These are phyloP conservation scores for Pythium pectinolyticum DNA, from an alignment of 352 stramenopile species.

Conservation along the genomic window DNA sequence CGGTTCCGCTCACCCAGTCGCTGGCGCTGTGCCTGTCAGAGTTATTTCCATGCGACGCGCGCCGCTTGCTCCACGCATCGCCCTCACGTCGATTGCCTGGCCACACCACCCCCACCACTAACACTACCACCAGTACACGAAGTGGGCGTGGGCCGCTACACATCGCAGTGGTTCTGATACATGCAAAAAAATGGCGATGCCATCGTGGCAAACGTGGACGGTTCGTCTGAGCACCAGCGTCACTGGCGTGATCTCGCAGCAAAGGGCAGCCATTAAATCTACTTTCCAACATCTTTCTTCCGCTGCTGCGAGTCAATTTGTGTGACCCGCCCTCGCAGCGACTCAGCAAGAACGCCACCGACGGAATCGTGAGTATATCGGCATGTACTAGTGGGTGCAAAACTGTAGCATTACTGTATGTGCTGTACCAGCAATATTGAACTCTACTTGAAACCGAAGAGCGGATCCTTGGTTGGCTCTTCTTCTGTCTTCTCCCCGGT, in stretches of 20 bases:
- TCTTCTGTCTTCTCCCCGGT: background rate
- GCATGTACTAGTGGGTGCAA: too few relatives aligned
- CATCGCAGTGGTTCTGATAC: background rate
- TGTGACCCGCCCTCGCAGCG: background rate
- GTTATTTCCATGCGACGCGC: slow-evolving; percentile 65
- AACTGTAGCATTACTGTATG: too few relatives aligned
- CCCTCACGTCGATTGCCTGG: slow-evolving; percentile 12
- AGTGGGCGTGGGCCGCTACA: slow-evolving; percentile 8
- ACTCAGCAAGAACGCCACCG: background rate
- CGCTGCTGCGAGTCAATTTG: slow-evolving; percentile 30
- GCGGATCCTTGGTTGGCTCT: background rate
- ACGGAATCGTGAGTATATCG: too few relatives aligned
- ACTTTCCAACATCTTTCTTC: slow-evolving; percentile 58
- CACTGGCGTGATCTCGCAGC: slow-evolving; percentile 46
- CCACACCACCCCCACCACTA: background rate
- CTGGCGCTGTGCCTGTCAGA: slow-evolving; percentile 45
- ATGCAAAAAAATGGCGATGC: too few relatives aligned
- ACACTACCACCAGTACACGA: too few relatives aligned
- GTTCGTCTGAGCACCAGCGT: background rate
- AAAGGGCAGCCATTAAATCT: slow-evolving; percentile 50
- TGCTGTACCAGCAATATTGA: too few relatives aligned
- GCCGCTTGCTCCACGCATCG: slow-evolving; percentile 60
- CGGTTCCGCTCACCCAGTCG: slow-evolving; percentile 36
- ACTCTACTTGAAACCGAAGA: too few relatives aligned
- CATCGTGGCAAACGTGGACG: slow-evolving; percentile 11